Conservation (phyloP, 306 rosid species). For the Calophaca sinica region DNA sequence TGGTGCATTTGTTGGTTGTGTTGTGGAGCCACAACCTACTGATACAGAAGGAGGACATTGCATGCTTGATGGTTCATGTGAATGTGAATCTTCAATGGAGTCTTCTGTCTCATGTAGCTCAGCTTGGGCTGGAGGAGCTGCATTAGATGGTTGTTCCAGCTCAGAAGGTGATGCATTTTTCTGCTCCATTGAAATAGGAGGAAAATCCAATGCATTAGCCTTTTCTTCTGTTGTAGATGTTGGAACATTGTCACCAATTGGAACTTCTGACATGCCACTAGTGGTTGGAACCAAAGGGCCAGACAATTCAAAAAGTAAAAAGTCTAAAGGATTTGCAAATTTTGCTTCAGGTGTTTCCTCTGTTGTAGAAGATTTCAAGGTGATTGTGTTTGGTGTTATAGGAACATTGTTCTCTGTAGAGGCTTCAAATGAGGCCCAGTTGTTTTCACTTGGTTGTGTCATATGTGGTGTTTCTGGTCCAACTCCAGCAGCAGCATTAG, state of each 20-base stretch:
- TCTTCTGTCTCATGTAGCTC: slow-evolving; percentile 14
- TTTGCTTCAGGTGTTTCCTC: slow-evolving; percentile 48
- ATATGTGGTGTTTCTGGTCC: slow-evolving; percentile 47
- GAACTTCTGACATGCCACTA: slow-evolving; percentile 39
- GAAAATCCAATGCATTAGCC: slow-evolving; percentile 45
- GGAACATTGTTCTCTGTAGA: slow-evolving; percentile 26
- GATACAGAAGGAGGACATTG: slow-evolving; percentile 48
- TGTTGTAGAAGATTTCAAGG: slow-evolving; percentile 35
- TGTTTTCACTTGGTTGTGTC: slow-evolving; percentile 49
- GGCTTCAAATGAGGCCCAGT: slow-evolving; percentile 60
- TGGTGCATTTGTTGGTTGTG: slow-evolving; percentile 40
- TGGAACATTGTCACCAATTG: slow-evolving; percentile 39
- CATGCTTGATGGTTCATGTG: slow-evolving; percentile 43
- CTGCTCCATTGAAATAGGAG: slow-evolving; percentile 41
- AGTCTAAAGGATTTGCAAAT: slow-evolving; percentile 62
- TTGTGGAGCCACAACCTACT: slow-evolving; percentile 33
- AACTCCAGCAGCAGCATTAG: slow-evolving; percentile 38
- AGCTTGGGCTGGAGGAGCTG: slow-evolving; percentile 38
- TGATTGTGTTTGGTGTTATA: slow-evolving; percentile 48
- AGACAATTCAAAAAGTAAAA: slow-evolving; percentile 66
- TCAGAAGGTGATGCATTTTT: slow-evolving; percentile 44
- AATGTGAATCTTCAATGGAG: slow-evolving; percentile 35
- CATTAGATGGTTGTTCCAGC: slow-evolving; percentile 49
- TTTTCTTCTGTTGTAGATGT: slow-evolving; percentile 46
- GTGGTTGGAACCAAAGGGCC: slow-evolving; percentile 50